phyloP scores from a whole-genome alignment of 371 early-diverging fungal genomes.

The Saksenaea vasiformis region DNA sequence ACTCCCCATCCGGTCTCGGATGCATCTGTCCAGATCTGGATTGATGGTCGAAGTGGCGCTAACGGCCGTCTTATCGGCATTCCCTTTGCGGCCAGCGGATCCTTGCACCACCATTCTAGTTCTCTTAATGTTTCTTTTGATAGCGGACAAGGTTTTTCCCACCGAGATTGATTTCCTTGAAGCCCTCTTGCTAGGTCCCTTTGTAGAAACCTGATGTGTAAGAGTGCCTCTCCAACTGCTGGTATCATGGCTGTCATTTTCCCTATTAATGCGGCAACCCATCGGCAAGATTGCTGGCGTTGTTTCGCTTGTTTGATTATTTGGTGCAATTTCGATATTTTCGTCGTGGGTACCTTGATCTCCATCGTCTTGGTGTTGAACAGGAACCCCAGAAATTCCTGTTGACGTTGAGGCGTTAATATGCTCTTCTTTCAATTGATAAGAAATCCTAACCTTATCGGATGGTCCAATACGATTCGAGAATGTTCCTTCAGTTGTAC shows the following conservation, averaged over 20 bases:
- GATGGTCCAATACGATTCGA: neutral
- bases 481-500: neutral
- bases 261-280: slow-evolving; percentile 18
- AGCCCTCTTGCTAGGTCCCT: slow-evolving; percentile 10
- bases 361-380: slow-evolving; percentile 17
- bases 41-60: too few species aligned
- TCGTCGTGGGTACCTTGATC: slow-evolving; percentile 12
- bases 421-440: slow-evolving; percentile 19
- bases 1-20: too few species aligned
- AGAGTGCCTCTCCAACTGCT: neutral
- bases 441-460: slow-evolving; percentile 1
- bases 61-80: too few species aligned
- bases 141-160: slow-evolving; percentile 6
- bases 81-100: too few species aligned
- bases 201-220: slow-evolving; percentile 18
- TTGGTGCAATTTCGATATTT: slow-evolving; percentile 2
- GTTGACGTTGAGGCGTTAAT: neutral
- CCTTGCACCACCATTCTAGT: too few species aligned
- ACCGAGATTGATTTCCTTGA: neutral
- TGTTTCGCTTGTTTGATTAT: neutral
- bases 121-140: neutral
- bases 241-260: slow-evolving; percentile 20
- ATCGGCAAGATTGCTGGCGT: slow-evolving; percentile 9
- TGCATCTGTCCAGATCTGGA: too few species aligned
- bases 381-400: slow-evolving; percentile 17